phyloP scores from a whole-genome alignment of 257 asterid genomes.

The Solanum sejunctum region DNA sequence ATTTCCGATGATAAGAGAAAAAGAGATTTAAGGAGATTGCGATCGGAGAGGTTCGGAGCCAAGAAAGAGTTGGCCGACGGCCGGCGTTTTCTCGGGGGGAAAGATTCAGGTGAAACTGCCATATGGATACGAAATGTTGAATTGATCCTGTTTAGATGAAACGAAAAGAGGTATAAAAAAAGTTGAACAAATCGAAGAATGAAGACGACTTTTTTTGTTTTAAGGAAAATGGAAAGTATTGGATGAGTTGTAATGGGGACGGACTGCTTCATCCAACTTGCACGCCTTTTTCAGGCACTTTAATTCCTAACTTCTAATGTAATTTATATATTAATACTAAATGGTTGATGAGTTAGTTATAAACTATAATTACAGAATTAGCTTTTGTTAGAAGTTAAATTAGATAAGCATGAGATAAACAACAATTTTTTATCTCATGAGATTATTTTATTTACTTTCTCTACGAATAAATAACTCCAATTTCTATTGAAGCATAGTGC shows the following conservation, averaged over 20 bases:
- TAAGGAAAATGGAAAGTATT: background rate
- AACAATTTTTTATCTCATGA: background rate
- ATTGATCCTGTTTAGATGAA: background rate
- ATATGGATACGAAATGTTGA: slow-evolving; percentile 1
- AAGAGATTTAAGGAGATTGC: slow-evolving; percentile 47
- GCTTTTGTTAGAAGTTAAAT: background rate
- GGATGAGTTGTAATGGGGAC: background rate
- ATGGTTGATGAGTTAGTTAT: background rate
- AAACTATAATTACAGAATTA: background rate
- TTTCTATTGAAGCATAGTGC: background rate
- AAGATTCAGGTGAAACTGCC: slow-evolving; percentile 48
- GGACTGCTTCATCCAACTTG: background rate
- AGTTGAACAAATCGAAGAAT: background rate
- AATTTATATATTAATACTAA: background rate
- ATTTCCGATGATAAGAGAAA: slow-evolving; percentile 49
- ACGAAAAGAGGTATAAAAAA: background rate
- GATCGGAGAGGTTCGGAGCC: slow-evolving; percentile 44
- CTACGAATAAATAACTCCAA: background rate
- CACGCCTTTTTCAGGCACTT: background rate
- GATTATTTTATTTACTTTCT: background rate
- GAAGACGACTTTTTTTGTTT: background rate
- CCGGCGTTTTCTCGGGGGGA: slow-evolving; percentile 62
- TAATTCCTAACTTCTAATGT: background rate
- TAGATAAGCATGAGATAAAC: background rate
- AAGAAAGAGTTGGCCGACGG: slow-evolving; percentile 52